Evolutionary conservation across 1,284 basidiomycete species (phyloP), one percentile per base, ranked within the genome.

Genomic region (Xerocomus minutiporus): DNA sequence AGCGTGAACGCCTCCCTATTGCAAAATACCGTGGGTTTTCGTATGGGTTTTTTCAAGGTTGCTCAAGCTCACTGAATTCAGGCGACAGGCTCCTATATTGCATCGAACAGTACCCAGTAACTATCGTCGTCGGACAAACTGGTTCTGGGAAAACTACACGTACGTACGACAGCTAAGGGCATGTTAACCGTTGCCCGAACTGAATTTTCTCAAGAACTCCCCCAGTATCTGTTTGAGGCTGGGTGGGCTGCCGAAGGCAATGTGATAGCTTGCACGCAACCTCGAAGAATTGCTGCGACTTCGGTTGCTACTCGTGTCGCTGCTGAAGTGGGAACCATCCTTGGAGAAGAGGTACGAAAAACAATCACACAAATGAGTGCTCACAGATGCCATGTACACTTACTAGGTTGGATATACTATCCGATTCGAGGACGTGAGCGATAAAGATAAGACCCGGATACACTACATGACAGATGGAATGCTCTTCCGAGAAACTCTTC

Each of bases 381-480:
- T 52, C 12, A 53, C 41, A 20, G 7, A 31, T 39, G 23, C 15
- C 9, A 12, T 39, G 13, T 42, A 20, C 40, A 34, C 39, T 50
- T 20, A 15, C 40, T 20, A 93, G 90, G 94, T 98, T 56, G 96
- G 97, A 7, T 99, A 99, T 69, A 92, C 93, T 3, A 97, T 99
- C 59, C 87, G 97, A 11, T 99, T 99, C 60, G 97, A 99, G 70
- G 95, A 99, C 65, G 82, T 94, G 42, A 90, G 88, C 62, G 82
- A 80, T 67, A 86, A 86, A 65, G 77, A 86, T 50, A 76, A 82
- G 46, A 99, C 96, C 0, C 79, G 91, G n/a, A 91, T 99, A 66
- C 84, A 94, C 53, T 99, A 98, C 72, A 82, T 98, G 82, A 99
- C 97, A 28, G 97, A 99, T 68, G 96, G 97, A 40, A 95, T 97